A percentile compares a stretch with the other conserved stretches of the same genome.
Evolutionary conservation across 1,284 basidiomycete genomes (phyloP).

Genomic region (Trichosporon sp.): DNA sequence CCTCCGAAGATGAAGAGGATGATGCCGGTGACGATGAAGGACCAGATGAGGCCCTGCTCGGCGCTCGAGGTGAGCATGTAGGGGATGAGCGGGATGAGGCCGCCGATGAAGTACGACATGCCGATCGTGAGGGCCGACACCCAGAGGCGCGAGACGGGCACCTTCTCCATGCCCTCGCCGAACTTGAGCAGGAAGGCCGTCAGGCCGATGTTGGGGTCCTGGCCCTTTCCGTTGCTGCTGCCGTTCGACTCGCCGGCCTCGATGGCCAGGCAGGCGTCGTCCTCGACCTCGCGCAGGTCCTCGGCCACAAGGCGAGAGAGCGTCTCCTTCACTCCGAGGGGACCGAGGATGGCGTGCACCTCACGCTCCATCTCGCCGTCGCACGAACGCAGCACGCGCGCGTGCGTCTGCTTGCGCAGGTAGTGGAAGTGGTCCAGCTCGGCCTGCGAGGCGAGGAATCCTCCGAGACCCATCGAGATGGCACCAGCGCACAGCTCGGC

Average conservation of each 20-base stretch:
- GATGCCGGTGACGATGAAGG: slow-evolving; percentile 63
- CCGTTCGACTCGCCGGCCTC: slow-evolving; percentile 42
- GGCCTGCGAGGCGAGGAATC: slow-evolving; percentile 92
- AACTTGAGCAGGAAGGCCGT: slow-evolving; percentile 90
- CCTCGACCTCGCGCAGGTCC: slow-evolving; percentile 64
- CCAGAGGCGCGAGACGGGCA: slow-evolving; percentile 63
- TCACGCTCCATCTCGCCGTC: slow-evolving; percentile 93
- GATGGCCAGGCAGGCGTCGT: slow-evolving; percentile 29
- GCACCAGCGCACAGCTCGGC: slow-evolving; percentile 93
- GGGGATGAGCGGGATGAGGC: slow-evolving; percentile 78
- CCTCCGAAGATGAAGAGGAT: slow-evolving; percentile 85
- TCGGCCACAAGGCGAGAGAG: slow-evolving; percentile 73
- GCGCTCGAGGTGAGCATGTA: slow-evolving; percentile 73
- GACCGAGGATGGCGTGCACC: slow-evolving; percentile 78
- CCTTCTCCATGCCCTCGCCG: slow-evolving; percentile 83
- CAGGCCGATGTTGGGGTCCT: slow-evolving; percentile 59
- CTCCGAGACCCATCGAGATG: slow-evolving; percentile 92
- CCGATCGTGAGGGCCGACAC: slow-evolving; percentile 89
- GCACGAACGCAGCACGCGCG: slow-evolving; percentile 81
- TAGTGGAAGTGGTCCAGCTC: slow-evolving; percentile 92
- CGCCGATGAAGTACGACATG: slow-evolving; percentile 68
- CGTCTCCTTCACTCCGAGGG: slow-evolving; percentile 78
- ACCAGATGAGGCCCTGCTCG: slow-evolving; percentile 44
- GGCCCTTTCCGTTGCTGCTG: slow-evolving; percentile 58
- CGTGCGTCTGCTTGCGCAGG: slow-evolving; percentile 64